Base-by-base conservation (phyloP, 805 yeast species). In the Saccharomycopsis sp. region DNA sequence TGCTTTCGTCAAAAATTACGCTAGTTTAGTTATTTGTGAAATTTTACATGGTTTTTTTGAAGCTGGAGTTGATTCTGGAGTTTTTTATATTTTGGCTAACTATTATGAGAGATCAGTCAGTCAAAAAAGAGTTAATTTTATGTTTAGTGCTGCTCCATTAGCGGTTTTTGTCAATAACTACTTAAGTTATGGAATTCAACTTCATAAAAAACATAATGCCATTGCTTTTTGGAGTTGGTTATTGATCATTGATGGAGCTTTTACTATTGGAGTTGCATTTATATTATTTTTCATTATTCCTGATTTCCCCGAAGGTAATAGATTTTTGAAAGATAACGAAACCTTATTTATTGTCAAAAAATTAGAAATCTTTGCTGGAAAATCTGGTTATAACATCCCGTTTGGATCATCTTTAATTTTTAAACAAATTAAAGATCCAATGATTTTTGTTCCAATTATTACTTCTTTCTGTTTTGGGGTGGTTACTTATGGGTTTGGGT, bases 401-500 rank as follows among this genome's bases (percentile, higher is more conserved):
- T 63, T 68, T 47, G 67, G 69, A 4, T 42, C 66, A 37, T 52
- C 49, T 26, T 80, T 73, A 45, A 65, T 72, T 18, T 15, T 42
- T 34, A 49, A 55, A 21, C 73, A 72, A 26, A 70, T 78, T 57
- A 72, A 72, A 49, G 86, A 79, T 52, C 70, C 73, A 54, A 58
- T 72, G 47, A 57, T 78, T 27, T 71, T 74, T 64, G 45, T 72
- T 32, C 69, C 76, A 17, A 81, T 79, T 1, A 56, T 79, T 45
- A 65, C 67, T 49, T 10, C 15, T n/a, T 14, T 12, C n/a, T 79
- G 79, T 60, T 79, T 79, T 56, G 75, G 79, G 23, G 62, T 72
- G 44, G 83, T 85, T n/a, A 69, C 83, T 17, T 79, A 79, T 51
- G 80, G 84, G 27, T 79, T 78, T 52, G 85, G 86, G n/a, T 79